Evolutionary conservation across 257 asterid species (phyloP).

Genomic region (Solanum pennellii): DNA sequence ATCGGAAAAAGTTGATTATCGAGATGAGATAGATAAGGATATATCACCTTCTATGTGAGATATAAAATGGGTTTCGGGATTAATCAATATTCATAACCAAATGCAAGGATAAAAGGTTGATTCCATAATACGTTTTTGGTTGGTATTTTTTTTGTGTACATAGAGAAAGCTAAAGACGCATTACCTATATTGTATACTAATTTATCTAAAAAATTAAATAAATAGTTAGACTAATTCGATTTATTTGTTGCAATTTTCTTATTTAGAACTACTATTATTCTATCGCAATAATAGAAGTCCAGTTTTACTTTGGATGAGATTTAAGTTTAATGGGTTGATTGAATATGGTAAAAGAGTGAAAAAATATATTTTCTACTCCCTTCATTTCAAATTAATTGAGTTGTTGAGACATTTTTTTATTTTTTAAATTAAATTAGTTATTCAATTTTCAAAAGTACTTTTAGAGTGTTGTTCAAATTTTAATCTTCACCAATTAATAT

Average conservation of each 20-base stretch:
- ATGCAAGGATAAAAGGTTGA: not conserved
- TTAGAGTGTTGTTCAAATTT: too few species aligned
- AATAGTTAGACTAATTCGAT: not conserved
- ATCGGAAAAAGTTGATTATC: not conserved
- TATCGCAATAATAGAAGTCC: not conserved
- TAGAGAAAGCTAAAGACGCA: not conserved
- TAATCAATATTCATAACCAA: not conserved
- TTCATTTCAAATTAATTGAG: too few species aligned
- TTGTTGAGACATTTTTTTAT: too few species aligned
- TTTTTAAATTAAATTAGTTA: too few species aligned
- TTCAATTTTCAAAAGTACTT: too few species aligned
- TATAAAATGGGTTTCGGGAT: not conserved
- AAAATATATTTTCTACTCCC: too few species aligned
- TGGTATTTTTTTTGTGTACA: too few species aligned
- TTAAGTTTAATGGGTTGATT: not conserved
- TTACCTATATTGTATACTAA: not conserved
- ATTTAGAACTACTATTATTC: not conserved
- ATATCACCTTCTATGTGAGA: not conserved
- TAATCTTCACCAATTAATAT: too few species aligned
- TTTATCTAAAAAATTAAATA: not conserved
- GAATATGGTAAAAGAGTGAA: rapidly evolving
- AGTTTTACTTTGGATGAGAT: not conserved
- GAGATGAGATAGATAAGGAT: not conserved
- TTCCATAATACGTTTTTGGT: not conserved
- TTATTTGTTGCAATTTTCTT: not conserved